phyloP scores from a whole-genome alignment of 192 early-diverging fungal species.

The Dissophora globulifera region DNA sequence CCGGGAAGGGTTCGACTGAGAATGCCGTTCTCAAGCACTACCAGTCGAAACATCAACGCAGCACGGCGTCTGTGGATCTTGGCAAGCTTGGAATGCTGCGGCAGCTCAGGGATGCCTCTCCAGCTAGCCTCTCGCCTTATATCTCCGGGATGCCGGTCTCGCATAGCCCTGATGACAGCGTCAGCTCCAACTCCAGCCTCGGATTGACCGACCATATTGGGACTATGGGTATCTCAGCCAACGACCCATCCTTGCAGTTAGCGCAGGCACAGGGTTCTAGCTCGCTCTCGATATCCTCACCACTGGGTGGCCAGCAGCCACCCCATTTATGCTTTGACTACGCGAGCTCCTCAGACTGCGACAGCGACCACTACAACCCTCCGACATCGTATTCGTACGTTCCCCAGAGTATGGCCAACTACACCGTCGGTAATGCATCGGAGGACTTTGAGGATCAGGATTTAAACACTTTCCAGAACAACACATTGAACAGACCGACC shows the following conservation, averaged over 20 bases:
- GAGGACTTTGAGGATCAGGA: slow-evolving; percentile 13
- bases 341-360: slow-evolving; percentile 34
- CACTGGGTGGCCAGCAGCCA: slow-evolving; percentile 4
- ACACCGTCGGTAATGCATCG: slow-evolving; percentile 9
- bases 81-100: slow-evolving; percentile 4
- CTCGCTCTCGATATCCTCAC: neutral
- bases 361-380: slow-evolving; percentile 31
- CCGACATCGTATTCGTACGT: slow-evolving; percentile 13
- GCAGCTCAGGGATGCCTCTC: neutral
- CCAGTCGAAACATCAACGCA: slow-evolving; percentile 2
- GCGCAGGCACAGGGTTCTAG: neutral
- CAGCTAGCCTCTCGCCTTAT: neutral
- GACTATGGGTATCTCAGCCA: slow-evolving; percentile 9
- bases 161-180: slow-evolving; percentile 24
- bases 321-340: slow-evolving; percentile 37
- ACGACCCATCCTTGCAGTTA: neutral
- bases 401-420: slow-evolving; percentile 11
- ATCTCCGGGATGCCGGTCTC: neutral
- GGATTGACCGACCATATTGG: slow-evolving; percentile 9
- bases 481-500: neutral
- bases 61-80: slow-evolving; percentile 2
- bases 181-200: slow-evolving; percentile 15
- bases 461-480: neutral
- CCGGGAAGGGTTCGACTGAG: slow-evolving; percentile 12
- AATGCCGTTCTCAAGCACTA: slow-evolving; percentile 19